These are phyloP conservation scores for Suillus subaureus DNA, from an alignment of 768 basidiomycete species.

Conservation along the genomic window DNA sequence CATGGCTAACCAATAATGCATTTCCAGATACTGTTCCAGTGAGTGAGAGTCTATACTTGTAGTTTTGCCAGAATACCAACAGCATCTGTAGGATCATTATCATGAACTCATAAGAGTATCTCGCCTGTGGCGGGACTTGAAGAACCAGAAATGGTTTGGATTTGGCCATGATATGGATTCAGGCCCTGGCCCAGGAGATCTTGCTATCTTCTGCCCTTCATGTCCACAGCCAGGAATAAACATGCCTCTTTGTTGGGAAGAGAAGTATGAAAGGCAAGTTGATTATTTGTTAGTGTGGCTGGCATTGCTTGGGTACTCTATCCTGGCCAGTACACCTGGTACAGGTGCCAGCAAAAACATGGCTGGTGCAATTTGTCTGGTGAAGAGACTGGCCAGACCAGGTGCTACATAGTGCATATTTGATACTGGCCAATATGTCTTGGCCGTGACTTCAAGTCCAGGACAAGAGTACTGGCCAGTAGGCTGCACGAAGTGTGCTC, in stretches of 20 bases:
- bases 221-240: conserved; percentile 31
- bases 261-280: conserved; percentile 9
- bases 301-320: no score
- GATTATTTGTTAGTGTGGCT: no score
- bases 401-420: no score
- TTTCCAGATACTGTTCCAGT: background rate
- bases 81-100: conserved; percentile 19
- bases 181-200: conserved; percentile 7
- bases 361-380: no score
- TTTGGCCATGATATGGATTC: conserved; percentile 14
- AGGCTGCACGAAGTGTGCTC: no score
- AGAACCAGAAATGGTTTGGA: conserved; percentile 7
- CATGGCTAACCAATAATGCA: conserved; percentile 7
- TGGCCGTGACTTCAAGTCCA: no score
- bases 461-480: no score
- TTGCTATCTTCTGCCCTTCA: conserved; percentile 28
- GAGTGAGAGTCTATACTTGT: no score
- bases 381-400: no score
- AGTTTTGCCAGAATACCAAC: no score
- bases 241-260: conserved; percentile 23
- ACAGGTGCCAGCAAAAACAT: no score
- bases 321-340: conserved; percentile 1
- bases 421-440: no score
- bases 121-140: conserved; percentile 8
- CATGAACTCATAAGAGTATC: conserved; percentile 14